phyloP scores from a whole-genome alignment of 129 eudicot species.

The Logfia minima region DNA sequence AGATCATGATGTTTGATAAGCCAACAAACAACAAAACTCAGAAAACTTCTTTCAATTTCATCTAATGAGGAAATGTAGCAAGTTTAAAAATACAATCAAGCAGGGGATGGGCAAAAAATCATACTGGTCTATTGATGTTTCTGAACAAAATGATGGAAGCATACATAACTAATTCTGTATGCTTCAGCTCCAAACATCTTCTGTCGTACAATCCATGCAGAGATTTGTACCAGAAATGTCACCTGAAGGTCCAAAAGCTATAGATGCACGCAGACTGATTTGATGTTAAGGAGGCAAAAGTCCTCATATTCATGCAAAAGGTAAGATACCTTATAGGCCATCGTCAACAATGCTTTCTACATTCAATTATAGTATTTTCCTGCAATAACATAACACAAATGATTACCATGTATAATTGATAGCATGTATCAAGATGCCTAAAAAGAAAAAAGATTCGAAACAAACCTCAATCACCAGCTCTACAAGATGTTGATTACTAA shows the following conservation, averaged over 20 bases:
- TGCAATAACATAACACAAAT: constrained; percentile 8
- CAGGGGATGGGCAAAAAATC: constrained; percentile 1
- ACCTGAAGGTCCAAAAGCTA: neutral
- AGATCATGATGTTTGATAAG: neutral
- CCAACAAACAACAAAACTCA: neutral
- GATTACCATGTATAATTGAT: neutral
- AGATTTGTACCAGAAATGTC: neutral
- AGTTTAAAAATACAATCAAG: neutral
- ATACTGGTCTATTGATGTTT: constrained; percentile 6
- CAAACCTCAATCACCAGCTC: constrained; percentile 30
- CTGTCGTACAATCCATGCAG: constrained; percentile 1
- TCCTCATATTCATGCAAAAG: neutral
- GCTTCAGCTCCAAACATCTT: constrained; percentile 6
- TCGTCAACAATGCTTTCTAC: neutral
- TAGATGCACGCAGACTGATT: neutral
- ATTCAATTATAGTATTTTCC: neutral
- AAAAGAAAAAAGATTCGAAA: neutral
- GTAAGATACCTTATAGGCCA: neutral
- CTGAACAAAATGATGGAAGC: neutral
- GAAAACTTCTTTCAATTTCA: neutral
- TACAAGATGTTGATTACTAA: neutral
- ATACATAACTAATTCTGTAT: constrained; percentile 11
- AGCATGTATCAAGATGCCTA: neutral
- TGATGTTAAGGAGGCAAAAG: neutral
- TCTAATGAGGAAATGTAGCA: neutral